These are phyloP conservation scores for Phallus indusiatus DNA, from an alignment of 768 basidiomycete genomes.

Conservation along the genomic window DNA sequence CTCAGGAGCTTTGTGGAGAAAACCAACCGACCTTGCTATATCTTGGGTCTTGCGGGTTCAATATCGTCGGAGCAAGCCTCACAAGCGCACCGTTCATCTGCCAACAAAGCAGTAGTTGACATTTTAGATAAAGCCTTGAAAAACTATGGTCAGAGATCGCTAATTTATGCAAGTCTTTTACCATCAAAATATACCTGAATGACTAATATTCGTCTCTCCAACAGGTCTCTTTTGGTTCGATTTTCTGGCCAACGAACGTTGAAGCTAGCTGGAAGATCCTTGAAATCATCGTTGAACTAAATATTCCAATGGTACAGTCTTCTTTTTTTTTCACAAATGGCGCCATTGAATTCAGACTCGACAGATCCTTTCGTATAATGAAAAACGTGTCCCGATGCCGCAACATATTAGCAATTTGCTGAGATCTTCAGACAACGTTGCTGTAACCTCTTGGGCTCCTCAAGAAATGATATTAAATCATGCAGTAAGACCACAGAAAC, in stretches of 20 bases:
- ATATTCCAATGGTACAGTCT: constrained; percentile 18
- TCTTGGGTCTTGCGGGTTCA: constrained; percentile 12
- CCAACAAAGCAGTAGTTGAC: constrained; percentile 8
- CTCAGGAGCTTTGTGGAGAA: not conserved
- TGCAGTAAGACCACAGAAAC: constrained; percentile 10
- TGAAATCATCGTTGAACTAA: constrained; percentile 16
- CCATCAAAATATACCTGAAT: not conserved
- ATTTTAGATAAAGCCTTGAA: constrained; percentile 12
- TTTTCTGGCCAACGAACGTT: constrained; percentile 15
- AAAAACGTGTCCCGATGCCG: constrained; percentile 11
- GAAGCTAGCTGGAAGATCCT: constrained; percentile 17
- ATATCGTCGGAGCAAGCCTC: not conserved
- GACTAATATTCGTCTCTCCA: not conserved
- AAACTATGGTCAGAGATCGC: constrained; percentile 13
- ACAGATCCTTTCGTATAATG: constrained; percentile 17
- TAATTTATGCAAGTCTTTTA: constrained; percentile 14
- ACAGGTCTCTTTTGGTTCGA: constrained; percentile 17
- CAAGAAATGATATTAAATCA: constrained; percentile 18
- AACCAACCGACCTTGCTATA: constrained; percentile 8
- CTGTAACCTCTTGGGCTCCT: constrained; percentile 16
- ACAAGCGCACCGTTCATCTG: constrained; percentile 10
- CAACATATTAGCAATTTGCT: constrained; percentile 12
- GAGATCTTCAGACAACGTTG: constrained; percentile 13
- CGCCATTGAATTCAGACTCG: not conserved
- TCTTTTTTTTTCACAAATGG: not conserved